phyloP scores from a whole-genome alignment of 169 alveolate genomes.

The Ichthyophthirius multifiliis region DNA sequence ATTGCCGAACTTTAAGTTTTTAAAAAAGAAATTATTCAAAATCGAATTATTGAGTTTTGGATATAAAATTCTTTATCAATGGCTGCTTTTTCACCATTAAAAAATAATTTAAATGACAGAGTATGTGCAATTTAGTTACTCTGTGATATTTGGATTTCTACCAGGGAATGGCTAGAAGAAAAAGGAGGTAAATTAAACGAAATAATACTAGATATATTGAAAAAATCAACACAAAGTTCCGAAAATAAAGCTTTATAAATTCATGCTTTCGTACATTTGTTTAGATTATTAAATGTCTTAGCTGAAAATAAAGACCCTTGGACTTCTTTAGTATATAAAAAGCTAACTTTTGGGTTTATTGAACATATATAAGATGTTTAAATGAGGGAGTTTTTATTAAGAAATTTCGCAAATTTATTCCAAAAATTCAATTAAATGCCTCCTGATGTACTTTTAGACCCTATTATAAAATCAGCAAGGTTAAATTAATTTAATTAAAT shows the following conservation, averaged over 20 bases:
- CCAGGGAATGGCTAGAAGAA: constrained; percentile 42
- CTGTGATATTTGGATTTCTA: constrained; percentile 39
- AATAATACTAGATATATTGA: constrained; percentile 41
- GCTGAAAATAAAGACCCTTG: constrained; percentile 61
- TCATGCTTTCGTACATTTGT: constrained; percentile 31
- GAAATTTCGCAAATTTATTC: constrained; percentile 54
- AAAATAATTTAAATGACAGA: constrained; percentile 55
- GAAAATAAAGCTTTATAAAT: constrained; percentile 13
- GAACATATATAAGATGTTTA: constrained; percentile 64
- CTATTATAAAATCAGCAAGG: not conserved
- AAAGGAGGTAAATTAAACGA: constrained; percentile 38
- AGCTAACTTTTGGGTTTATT: constrained; percentile 65
- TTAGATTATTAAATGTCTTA: constrained; percentile 55
- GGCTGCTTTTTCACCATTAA: constrained; percentile 31
- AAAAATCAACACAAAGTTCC: constrained; percentile 20
- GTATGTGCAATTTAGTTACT: constrained; percentile 40
- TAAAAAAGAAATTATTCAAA: constrained; percentile 4
- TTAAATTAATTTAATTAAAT: not conserved
- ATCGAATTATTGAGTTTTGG: constrained; percentile 55
- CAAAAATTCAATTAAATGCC: constrained; percentile 67
- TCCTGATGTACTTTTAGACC: constrained; percentile 36
- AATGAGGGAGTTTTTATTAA: constrained; percentile 62
- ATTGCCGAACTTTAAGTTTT: not conserved
- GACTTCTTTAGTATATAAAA: constrained; percentile 73
- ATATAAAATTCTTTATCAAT: constrained; percentile 48